Evolutionary conservation across 129 eudicot genomes (phyloP).

Genomic region (Heracleum sosnowskyi): DNA sequence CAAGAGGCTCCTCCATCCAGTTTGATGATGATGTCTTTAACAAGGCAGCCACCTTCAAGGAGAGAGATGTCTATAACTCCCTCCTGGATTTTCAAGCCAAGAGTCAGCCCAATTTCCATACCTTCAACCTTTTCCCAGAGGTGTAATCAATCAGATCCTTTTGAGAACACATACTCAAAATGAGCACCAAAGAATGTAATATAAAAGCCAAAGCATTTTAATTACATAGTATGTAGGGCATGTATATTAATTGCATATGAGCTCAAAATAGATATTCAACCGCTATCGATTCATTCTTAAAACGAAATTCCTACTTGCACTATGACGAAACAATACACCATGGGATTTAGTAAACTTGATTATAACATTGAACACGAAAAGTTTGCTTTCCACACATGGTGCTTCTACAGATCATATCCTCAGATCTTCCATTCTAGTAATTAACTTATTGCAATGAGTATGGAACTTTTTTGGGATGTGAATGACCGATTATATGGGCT

Average conservation of each 20-base stretch:
- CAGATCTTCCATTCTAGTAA: background rate
- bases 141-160: slow-evolving; percentile 24
- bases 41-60: slow-evolving; percentile 40
- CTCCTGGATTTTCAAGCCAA: slow-evolving; percentile 33
- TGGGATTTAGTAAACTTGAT: background rate
- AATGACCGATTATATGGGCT: background rate
- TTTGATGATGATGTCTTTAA: slow-evolving; percentile 36
- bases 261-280: background rate
- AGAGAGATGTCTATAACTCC: slow-evolving; percentile 41
- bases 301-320: background rate
- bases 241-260: background rate
- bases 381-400: background rate
- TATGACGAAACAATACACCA: background rate
- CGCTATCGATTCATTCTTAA: background rate
- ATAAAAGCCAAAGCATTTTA: background rate
- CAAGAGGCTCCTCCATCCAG: slow-evolving; percentile 65
- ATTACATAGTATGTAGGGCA: background rate
- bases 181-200: background rate
- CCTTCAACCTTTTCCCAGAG: slow-evolving; percentile 46
- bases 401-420: background rate
- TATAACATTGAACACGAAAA: background rate
- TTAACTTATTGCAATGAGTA: background rate
- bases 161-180: slow-evolving; percentile 7
- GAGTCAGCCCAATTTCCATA: slow-evolving; percentile 42
- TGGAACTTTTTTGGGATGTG: background rate